A percentile compares a stretch with the other conserved stretches of the same genome.
Conservation (phyloP, 805 yeast genomes). For the Metschnikowia gruessii region DNA sequence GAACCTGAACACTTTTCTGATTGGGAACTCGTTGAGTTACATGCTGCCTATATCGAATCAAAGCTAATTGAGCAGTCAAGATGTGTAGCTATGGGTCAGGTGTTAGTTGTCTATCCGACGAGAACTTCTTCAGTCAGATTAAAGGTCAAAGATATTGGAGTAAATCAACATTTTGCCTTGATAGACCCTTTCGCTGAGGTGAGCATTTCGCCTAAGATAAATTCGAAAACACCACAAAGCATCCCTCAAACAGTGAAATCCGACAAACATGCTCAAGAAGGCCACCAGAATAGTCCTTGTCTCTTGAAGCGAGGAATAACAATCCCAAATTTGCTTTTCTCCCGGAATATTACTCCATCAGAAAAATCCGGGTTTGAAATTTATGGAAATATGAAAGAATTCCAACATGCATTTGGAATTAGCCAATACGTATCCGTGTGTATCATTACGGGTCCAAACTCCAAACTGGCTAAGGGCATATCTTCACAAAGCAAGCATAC, state of each 20-base stretch:
- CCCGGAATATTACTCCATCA: slow-evolving; percentile 11
- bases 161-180: slow-evolving; percentile 44
- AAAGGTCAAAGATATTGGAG: slow-evolving; percentile 43
- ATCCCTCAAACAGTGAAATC: slow-evolving; percentile 23
- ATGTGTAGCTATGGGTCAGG: slow-evolving; percentile 59
- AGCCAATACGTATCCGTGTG: slow-evolving; percentile 50
- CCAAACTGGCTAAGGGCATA: slow-evolving; percentile 19
- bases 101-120: slow-evolving; percentile 67
- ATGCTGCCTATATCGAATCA: slow-evolving; percentile 74
- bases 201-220: slow-evolving; percentile 65
- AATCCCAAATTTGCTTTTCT: slow-evolving; percentile 48
- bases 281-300: slow-evolving; percentile 30
- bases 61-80: slow-evolving; percentile 76
- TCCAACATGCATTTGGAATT: slow-evolving; percentile 29
- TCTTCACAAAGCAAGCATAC: slow-evolving; percentile 3
- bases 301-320: slow-evolving; percentile 53
- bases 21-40: slow-evolving; percentile 87
- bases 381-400: slow-evolving; percentile 43
- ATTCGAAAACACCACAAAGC: slow-evolving; percentile 23
- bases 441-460: slow-evolving; percentile 49
- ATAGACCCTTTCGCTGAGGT: slow-evolving; percentile 65
- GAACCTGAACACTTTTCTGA: slow-evolving; percentile 78
- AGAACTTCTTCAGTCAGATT: slow-evolving; percentile 59
- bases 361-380: slow-evolving; percentile 36
- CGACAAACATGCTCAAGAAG: slow-evolving; percentile 20